Conservation (phyloP, 495 filamentous ascomycete species). For the Talaromyces nanjingensis region DNA sequence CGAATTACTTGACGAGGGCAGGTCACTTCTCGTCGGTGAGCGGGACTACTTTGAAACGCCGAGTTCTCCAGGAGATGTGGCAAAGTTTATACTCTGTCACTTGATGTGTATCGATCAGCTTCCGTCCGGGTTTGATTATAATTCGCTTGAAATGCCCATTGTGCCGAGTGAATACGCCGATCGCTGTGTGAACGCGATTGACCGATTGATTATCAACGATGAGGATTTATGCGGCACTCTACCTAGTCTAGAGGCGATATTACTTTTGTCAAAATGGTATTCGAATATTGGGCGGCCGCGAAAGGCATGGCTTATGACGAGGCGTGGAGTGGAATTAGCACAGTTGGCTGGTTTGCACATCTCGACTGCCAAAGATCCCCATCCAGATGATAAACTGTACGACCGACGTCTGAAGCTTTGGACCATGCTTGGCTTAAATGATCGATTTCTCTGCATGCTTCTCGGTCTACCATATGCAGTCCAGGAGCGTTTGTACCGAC, state of each 20-base stretch:
- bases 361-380: slow-evolving; percentile 17
- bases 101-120: slow-evolving; percentile 28
- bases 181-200: slow-evolving; percentile 27
- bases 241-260: slow-evolving; percentile 43
- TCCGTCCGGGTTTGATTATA: slow-evolving; percentile 20
- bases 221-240: slow-evolving; percentile 42
- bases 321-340: slow-evolving; percentile 40
- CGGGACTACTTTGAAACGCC: slow-evolving; percentile 7
- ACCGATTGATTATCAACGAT: slow-evolving; percentile 36
- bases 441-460: slow-evolving; percentile 40
- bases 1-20: slow-evolving; percentile 12
- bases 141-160: slow-evolving; percentile 16
- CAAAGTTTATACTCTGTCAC: slow-evolving; percentile 30
- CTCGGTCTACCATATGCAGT: slow-evolving; percentile 46
- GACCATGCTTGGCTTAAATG: slow-evolving; percentile 34
- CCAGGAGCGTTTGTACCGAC: slow-evolving; percentile 27
- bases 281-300: slow-evolving; percentile 44
- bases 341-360: slow-evolving; percentile 40
- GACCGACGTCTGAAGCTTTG: slow-evolving; percentile 34
- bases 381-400: slow-evolving; percentile 17
- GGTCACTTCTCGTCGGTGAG: slow-evolving; percentile 5
- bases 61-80: slow-evolving; percentile 25
- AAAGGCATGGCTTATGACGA: slow-evolving; percentile 40
- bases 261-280: slow-evolving; percentile 39
- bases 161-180: slow-evolving; percentile 21